phyloP scores from a whole-genome alignment of 2,329 filamentous ascomycete genomes.

The Mycosphaerella arachidis region DNA sequence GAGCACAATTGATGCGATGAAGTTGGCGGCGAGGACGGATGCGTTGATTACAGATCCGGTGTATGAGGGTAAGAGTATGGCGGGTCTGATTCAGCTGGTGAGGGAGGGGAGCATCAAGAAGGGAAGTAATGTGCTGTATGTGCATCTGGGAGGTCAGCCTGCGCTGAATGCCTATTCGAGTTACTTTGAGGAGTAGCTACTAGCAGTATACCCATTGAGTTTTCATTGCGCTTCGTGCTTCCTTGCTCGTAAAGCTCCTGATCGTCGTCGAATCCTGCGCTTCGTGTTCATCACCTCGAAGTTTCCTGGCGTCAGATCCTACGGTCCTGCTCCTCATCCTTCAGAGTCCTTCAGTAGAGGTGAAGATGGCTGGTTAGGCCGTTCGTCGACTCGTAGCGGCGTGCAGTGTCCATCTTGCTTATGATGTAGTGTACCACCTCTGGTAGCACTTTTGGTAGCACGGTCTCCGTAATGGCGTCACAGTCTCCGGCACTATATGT shows the following conservation, averaged over 20 bases:
- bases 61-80: constrained; percentile 71
- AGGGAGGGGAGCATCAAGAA: constrained; percentile 57
- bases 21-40: constrained; percentile 63
- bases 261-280: not conserved
- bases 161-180: constrained; percentile 61
- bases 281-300: not conserved
- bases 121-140: constrained; percentile 63
- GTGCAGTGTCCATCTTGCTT: not conserved
- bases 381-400: not conserved
- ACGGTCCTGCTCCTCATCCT: not conserved
- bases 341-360: not conserved
- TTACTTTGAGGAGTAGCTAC: constrained; percentile 19
- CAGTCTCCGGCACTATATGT: constrained; percentile 18
- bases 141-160: constrained; percentile 66
- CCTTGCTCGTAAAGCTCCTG: not conserved
- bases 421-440: constrained; percentile 13
- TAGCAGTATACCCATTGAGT: not conserved
- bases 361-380: not conserved
- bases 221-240: not conserved
- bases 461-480: constrained; percentile 12
- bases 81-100: constrained; percentile 66
- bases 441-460: constrained; percentile 18
- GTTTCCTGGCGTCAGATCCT: not conserved
- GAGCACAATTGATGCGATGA: constrained; percentile 63
- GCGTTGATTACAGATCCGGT: constrained; percentile 72